phyloP scores from a whole-genome alignment of 805 yeast species.

The Barnettozyma populi region DNA sequence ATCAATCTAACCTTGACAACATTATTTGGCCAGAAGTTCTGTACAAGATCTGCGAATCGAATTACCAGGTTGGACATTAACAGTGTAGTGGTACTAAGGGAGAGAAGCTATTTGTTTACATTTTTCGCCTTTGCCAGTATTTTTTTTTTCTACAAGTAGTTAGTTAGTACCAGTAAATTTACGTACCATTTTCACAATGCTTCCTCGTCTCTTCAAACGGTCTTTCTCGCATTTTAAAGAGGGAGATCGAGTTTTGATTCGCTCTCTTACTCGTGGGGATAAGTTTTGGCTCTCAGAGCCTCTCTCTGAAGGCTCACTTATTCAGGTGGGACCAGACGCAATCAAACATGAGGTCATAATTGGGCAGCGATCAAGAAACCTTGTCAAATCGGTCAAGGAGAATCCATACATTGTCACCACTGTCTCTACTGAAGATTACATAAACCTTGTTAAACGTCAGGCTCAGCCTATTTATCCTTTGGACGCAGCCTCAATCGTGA shows the following conservation, averaged over 20 bases:
- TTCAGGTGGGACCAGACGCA: conserved; percentile 21
- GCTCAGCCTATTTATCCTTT: conserved; percentile 49
- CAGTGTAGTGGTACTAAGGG: neutral
- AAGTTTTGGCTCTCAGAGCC: conserved; percentile 24
- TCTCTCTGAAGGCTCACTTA: conserved; percentile 13
- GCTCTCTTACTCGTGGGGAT: conserved; percentile 18
- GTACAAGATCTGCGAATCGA: conserved; percentile 6
- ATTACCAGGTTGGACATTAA: conserved; percentile 15
- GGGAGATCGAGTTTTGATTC: conserved; percentile 18
- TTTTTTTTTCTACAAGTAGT: too few relatives aligned
- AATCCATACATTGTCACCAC: conserved; percentile 29
- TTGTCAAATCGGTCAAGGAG: conserved; percentile 24
- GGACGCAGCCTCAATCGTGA: conserved; percentile 44
- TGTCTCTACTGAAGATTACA: conserved; percentile 44
- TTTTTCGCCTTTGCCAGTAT: neutral
- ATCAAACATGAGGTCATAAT: conserved; percentile 35
- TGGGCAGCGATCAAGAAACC: conserved; percentile 32
- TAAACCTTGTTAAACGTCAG: conserved; percentile 33
- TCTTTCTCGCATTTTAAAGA: conserved; percentile 8
- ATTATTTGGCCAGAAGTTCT: conserved; percentile 9
- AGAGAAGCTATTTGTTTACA: neutral
- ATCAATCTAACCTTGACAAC: conserved; percentile 18
- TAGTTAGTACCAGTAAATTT: too few relatives aligned
- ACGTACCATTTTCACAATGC: too few relatives aligned
- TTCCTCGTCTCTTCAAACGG: neutral